Evolutionary conservation across 2,329 filamentous ascomycete genomes (phyloP).

Genomic region (Ophiostoma triangulosporum): DNA sequence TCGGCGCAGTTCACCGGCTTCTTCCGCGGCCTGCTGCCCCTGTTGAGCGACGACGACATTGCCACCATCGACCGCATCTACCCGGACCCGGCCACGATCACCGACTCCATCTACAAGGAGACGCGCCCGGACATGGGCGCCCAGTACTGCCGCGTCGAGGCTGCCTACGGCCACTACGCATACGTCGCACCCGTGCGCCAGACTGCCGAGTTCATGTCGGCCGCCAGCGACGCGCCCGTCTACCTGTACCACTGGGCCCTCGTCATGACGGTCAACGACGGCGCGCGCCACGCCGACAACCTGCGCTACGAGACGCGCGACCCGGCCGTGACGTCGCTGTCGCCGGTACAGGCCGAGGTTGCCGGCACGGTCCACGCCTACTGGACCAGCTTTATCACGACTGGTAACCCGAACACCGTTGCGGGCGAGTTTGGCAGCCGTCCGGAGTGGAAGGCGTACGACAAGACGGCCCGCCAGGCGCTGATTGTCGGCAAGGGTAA

Average conservation of each 20-base stretch:
- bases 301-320: conserved; percentile 33
- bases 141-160: conserved; percentile 41
- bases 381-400: conserved; percentile 33
- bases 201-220: conserved; percentile 27
- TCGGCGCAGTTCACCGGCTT: conserved; percentile 24
- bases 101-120: conserved; percentile 26
- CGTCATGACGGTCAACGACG: conserved; percentile 26
- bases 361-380: conserved; percentile 32
- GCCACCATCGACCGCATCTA: conserved; percentile 25
- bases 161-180: conserved; percentile 40
- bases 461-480: conserved; percentile 13
- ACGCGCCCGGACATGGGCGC: conserved; percentile 18
- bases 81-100: conserved; percentile 22
- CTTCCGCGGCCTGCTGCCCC: conserved; percentile 26
- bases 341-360: conserved; percentile 27
- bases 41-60: conserved; percentile 23
- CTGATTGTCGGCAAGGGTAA: conserved; percentile 33
- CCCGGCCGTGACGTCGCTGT: conserved; percentile 21
- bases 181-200: conserved; percentile 38
- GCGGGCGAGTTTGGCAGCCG: not conserved
- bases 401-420: conserved; percentile 16
- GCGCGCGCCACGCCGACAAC: conserved; percentile 35
- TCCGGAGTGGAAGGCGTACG: conserved; percentile 15
- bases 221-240: conserved; percentile 22
- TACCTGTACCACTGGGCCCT: conserved; percentile 43